A percentile compares a stretch with the other conserved stretches of the same genome.
Conservation (phyloP, 2,329 filamentous ascomycete species). For the Monosporascus sp. region DNA sequence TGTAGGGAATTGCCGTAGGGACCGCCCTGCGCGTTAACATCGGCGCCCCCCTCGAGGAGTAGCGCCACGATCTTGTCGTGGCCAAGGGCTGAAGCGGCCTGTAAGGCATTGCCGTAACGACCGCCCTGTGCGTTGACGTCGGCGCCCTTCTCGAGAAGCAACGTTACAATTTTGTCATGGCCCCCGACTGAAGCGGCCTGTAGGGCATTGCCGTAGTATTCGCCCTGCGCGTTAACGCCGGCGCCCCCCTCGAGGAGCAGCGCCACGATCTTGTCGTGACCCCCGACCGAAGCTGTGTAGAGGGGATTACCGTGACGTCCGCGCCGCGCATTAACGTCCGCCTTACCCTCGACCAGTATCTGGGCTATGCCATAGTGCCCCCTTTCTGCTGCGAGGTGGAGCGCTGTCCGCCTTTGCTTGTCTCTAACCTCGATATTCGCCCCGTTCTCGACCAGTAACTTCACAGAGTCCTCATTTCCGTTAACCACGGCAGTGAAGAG, state of each 20-base stretch:
- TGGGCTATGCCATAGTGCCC: not conserved
- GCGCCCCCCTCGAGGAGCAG: slow-evolving; percentile 16
- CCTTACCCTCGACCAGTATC: slow-evolving; percentile 5
- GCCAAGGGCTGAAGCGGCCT: too few species aligned
- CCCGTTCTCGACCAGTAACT: not conserved
- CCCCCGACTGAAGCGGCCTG: too few species aligned
- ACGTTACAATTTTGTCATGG: not conserved
- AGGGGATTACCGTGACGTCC: not conserved
- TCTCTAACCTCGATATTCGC: not conserved
- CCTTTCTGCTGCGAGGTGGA: slow-evolving; percentile 10
- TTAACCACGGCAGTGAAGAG: slow-evolving; percentile 6
- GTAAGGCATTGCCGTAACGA: too few species aligned
- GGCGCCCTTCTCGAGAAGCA: not conserved
- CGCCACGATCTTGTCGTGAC: slow-evolving; percentile 17
- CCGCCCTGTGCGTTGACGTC: not conserved
- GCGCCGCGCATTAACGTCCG: not conserved
- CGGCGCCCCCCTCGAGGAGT: too few species aligned
- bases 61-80: too few species aligned
- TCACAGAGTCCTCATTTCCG: slow-evolving; percentile 5
- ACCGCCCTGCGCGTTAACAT: too few species aligned
- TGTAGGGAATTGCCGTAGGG: too few species aligned
- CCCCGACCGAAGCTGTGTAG: not conserved
- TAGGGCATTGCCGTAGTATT: too few species aligned
- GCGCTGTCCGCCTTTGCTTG: not conserved
- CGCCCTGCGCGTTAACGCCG: not conserved